phyloP scores from a whole-genome alignment of 176 grass and related monocot species.

The Rhipidocladum racemiflorum region DNA sequence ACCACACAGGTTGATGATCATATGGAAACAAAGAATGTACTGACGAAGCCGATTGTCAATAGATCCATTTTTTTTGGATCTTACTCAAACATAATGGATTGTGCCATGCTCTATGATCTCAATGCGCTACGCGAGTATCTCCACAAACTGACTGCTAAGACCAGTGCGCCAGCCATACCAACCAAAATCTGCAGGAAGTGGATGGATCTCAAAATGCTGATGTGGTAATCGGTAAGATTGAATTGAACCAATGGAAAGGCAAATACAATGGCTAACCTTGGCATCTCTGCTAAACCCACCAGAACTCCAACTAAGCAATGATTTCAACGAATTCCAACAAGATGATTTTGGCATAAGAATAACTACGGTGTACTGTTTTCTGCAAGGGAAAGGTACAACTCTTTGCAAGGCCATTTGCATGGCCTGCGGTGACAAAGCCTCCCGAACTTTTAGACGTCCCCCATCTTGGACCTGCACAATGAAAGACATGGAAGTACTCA shows the following conservation, averaged over 20 bases:
- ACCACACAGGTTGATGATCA: neutral
- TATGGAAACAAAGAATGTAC: slow-evolving; percentile 14
- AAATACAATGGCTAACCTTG: slow-evolving; percentile 48
- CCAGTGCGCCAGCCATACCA: slow-evolving; percentile 68
- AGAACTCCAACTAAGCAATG: slow-evolving; percentile 58
- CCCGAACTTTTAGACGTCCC: slow-evolving; percentile 79
- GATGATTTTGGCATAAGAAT: slow-evolving; percentile 97
- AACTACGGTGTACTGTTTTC: slow-evolving; percentile 86
- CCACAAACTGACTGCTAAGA: slow-evolving; percentile 82
- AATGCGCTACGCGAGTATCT: slow-evolving; percentile 73
- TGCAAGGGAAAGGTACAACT: slow-evolving; percentile 86
- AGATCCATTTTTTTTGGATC: slow-evolving; percentile 15
- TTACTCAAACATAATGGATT: neutral
- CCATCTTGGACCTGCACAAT: slow-evolving; percentile 79
- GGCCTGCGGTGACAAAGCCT: slow-evolving; percentile 50
- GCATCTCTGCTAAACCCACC: slow-evolving; percentile 69
- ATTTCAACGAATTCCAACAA: slow-evolving; percentile 54
- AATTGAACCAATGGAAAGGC: slow-evolving; percentile 10
- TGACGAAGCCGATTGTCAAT: neutral
- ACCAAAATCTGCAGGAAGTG: slow-evolving; percentile 69
- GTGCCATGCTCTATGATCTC: slow-evolving; percentile 48
- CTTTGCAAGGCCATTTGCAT: slow-evolving; percentile 77
- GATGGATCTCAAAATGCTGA: slow-evolving; percentile 17
- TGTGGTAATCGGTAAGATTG: neutral
- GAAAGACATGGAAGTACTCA: neutral